Evolutionary conservation across 495 filamentous ascomycete species (phyloP).

Genomic region (Podospora bellae-mahoneyi): DNA sequence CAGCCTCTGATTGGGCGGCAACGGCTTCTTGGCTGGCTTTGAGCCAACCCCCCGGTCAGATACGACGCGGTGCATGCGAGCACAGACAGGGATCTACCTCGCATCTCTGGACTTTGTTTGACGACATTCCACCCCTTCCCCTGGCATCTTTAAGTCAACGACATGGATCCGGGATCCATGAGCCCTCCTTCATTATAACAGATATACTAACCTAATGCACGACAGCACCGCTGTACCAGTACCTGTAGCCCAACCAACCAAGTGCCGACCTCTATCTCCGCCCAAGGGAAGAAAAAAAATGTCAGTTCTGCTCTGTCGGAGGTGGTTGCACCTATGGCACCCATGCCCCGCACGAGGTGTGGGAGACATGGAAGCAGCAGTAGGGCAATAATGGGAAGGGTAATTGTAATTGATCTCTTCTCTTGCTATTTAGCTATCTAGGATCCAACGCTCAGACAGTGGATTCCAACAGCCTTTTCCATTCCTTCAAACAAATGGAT

Average conservation of each 20-base stretch:
- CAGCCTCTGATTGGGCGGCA: conserved; percentile 26
- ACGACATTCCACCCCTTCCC: conserved; percentile 31
- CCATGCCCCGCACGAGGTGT: background rate
- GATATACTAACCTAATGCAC: conserved; percentile 28
- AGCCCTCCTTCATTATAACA: conserved; percentile 31
- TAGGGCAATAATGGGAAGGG: background rate
- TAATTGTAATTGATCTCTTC: background rate
- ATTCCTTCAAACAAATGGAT: background rate
- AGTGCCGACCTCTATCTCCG: conserved; percentile 22
- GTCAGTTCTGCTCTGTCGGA: conserved; percentile 15
- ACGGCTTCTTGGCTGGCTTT: conserved; percentile 23
- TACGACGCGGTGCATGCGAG: conserved; percentile 30
- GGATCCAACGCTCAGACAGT: conserved; percentile 27
- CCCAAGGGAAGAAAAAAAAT: conserved; percentile 3
- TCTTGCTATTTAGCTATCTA: background rate
- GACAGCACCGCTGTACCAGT: conserved; percentile 28
- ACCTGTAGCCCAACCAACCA: conserved; percentile 21
- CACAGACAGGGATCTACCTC: conserved; percentile 36
- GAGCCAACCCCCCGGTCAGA: conserved; percentile 29
- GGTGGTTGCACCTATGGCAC: background rate
- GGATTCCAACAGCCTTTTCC: conserved; percentile 13
- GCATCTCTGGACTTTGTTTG: conserved; percentile 29
- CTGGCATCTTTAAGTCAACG: conserved; percentile 30
- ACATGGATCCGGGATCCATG: conserved; percentile 35
- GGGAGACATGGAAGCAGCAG: background rate